Conservation (phyloP, 2,329 filamentous ascomycete genomes). For the Lecanicillium sp. region DNA sequence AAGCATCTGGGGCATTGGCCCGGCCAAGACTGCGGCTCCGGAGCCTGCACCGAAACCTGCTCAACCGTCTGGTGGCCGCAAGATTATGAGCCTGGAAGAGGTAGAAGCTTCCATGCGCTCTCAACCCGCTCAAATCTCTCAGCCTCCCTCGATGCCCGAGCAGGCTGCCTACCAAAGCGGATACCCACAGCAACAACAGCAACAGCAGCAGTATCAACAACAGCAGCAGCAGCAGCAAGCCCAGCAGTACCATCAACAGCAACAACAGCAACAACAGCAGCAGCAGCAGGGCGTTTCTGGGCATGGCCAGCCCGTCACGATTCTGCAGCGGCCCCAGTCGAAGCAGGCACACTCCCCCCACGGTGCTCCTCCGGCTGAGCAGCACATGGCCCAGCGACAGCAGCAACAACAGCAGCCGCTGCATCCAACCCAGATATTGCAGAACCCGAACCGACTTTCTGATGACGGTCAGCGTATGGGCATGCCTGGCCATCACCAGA, state of each 20-base stretch:
- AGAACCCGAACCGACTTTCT: constrained; percentile 64
- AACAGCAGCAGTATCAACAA: not conserved
- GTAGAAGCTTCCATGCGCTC: constrained; percentile 87
- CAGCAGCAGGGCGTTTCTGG: constrained; percentile 21
- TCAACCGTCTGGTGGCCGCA: constrained; percentile 41
- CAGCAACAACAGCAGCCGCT: constrained; percentile 29
- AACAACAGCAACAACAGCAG: constrained; percentile 20
- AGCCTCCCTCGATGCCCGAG: not conserved
- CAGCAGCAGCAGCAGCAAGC: constrained; percentile 5
- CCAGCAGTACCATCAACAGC: constrained; percentile 11
- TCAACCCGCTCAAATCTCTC: constrained; percentile 47
- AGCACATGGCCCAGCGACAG: constrained; percentile 23
- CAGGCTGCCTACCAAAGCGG: not conserved
- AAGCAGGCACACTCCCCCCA: constrained; percentile 30
- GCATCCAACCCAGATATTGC: constrained; percentile 66
- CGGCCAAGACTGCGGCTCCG: constrained; percentile 32
- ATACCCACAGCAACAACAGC: constrained; percentile 12
- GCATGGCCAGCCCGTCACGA: constrained; percentile 43
- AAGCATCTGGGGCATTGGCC: constrained; percentile 79
- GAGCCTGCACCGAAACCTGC: constrained; percentile 18
- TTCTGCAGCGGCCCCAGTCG: constrained; percentile 45
- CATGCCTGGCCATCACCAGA: constrained; percentile 28
- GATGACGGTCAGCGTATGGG: constrained; percentile 33
- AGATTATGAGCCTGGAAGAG: constrained; percentile 93
- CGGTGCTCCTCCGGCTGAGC: constrained; percentile 15